A percentile compares a stretch with the other conserved stretches of the same genome.
These are phyloP conservation scores for Anisodus acutangulus DNA, from an alignment of 257 asterid genomes.

Conservation along the genomic window DNA sequence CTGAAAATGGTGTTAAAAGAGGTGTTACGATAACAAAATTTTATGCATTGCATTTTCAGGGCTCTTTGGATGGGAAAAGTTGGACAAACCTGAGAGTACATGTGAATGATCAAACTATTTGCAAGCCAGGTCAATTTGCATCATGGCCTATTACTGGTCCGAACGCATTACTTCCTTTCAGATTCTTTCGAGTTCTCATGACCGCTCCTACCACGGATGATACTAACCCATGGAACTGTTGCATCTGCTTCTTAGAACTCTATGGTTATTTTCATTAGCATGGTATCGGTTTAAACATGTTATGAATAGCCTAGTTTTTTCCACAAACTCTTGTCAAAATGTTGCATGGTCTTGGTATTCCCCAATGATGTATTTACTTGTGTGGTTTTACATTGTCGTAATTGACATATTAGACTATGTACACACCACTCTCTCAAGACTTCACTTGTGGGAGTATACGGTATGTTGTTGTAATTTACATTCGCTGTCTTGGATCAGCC, in stretches of 20 bases:
- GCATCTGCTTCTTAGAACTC: conserved; percentile 94
- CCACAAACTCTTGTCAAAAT: background rate
- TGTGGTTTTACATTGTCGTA: too few species aligned
- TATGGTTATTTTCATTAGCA: conserved; percentile 79
- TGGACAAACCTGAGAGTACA: conserved; percentile 87
- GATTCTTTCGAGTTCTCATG: conserved; percentile 71
- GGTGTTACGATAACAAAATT: background rate
- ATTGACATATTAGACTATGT: too few species aligned
- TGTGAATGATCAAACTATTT: conserved; percentile 72
- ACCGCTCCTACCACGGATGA: conserved; percentile 70
- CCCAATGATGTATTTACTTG: background rate
- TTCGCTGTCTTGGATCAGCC: too few species aligned
- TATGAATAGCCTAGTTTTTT: background rate
- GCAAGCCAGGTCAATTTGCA: conserved; percentile 91
- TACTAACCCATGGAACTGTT: conserved; percentile 80
- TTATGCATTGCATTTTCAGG: conserved; percentile 48
- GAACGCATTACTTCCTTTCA: conserved; percentile 81
- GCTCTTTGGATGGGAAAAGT: conserved; percentile 77
- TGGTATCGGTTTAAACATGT: background rate
- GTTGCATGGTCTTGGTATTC: background rate
- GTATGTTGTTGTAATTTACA: too few species aligned
- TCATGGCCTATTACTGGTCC: conserved; percentile 90
- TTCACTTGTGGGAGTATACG: too few species aligned
- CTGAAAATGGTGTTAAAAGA: background rate
- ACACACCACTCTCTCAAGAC: too few species aligned